Percentiles rank a stretch among this genome's conserved stretches.
These are phyloP conservation scores for Penicillium sp. DNA, from an alignment of 2,329 filamentous ascomycete genomes.

Conservation along the genomic window DNA sequence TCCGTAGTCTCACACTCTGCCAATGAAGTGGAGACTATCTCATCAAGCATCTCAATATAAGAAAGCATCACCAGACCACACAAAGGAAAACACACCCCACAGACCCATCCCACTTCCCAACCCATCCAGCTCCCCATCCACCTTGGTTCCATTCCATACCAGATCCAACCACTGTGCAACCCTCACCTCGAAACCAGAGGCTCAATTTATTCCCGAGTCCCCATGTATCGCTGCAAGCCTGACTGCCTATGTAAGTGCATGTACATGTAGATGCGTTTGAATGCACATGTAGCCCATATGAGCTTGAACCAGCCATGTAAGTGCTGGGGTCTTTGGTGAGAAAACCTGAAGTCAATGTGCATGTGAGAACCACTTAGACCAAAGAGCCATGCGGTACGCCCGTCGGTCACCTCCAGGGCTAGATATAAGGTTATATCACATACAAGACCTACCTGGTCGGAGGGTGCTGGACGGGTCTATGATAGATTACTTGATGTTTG, in stretches of 20 bases:
- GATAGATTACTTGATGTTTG: not conserved
- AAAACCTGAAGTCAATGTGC: not conserved
- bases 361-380: not conserved
- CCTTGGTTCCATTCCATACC: not conserved
- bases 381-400: not conserved
- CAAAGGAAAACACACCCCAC: not conserved
- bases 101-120: constrained; percentile 1
- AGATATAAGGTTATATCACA: not conserved
- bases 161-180: not conserved
- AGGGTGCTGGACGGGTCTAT: not conserved
- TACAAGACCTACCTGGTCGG: not conserved
- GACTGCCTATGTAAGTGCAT: not conserved
- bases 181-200: not conserved
- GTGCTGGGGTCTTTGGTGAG: not conserved
- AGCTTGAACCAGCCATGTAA: not conserved
- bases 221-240: too few species aligned
- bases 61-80: not conserved
- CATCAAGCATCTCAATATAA: not conserved
- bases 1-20: not conserved
- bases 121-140: not conserved
- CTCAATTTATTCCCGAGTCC: not conserved
- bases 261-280: not conserved
- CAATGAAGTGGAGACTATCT: too few species aligned
- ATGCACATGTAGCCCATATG: not conserved
- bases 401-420: not conserved